Conservation (phyloP, 441 rosid genomes). For the Dalechampia spathulata region DNA sequence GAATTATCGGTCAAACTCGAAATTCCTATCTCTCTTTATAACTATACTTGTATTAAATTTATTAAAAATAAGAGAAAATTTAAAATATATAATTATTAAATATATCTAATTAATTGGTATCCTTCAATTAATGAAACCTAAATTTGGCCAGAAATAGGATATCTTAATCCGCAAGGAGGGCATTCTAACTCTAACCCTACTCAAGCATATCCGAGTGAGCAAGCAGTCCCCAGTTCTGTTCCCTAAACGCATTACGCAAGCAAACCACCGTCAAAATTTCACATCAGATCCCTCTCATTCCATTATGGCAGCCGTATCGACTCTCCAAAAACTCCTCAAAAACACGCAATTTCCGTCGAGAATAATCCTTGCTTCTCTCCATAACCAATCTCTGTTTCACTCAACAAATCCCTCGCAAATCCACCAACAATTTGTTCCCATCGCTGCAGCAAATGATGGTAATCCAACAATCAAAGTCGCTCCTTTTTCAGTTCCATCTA, state of each 20-base stretch:
- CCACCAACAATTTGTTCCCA: not conserved
- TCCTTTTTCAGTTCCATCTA: conserved; percentile 2
- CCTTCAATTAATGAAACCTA: no score
- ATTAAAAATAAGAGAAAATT: no score
- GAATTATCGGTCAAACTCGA: no score
- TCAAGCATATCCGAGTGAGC: not conserved
- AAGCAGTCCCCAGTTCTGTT: not conserved
- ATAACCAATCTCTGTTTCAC: not conserved
- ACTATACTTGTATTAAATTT: no score
- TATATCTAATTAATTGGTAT: no score
- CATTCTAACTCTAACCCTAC: not conserved
- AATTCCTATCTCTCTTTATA: no score
- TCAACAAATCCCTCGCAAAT: not conserved
- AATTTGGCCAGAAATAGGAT: no score
- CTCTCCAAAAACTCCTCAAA: conserved; percentile 24
- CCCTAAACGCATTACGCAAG: not conserved
- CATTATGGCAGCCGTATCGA: conserved; percentile 33
- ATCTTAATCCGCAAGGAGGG: no score
- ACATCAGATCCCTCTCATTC: not conserved
- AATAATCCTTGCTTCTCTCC: conserved; percentile 15
- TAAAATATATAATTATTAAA: no score
- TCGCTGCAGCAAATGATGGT: not conserved
- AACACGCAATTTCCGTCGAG: conserved; percentile 8
- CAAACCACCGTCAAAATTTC: not conserved
- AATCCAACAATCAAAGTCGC: not conserved